Evolutionary conservation across 2,329 filamentous ascomycete genomes (phyloP), one percentile per base, ranked within the genome.

Genomic region (Stromatinia cepivora): DNA sequence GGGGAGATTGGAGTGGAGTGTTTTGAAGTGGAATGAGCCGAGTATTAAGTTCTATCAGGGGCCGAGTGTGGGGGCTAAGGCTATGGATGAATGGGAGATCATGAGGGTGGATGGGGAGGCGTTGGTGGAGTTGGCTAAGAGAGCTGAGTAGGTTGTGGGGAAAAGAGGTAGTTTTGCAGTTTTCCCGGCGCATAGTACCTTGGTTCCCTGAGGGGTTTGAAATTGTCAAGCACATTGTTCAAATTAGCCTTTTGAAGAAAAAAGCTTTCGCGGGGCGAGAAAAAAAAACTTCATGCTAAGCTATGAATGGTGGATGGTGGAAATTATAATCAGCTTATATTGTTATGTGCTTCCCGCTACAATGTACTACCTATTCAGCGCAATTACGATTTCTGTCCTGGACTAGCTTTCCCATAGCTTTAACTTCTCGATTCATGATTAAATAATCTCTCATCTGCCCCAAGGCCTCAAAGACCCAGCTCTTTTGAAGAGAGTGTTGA

Each of bases 11-110:
- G 94, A 98, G 78, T 98, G 94, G 94, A 89, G 86, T 73, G 95
- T 97, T 72, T 81, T 97, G 75, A 94, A 92, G 81, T 97, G 93
- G 93, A 98, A 98, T 78, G 87, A 92, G 83, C 92, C 92, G 10
- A 94, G 91, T 79, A 91, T 98, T 81, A 84, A 89, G 75, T 97
- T 98, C 77, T 98, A 98, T 78, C 84, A 89, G 79, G 58, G 66
- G 4, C 39, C 39, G 20, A 85, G 83, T 70, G 85, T 77, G 66
- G 92, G 92, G 0, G 92, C 91, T 1, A 83, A 81, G 74, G 81
- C 83, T 73, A 88, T 90, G 89, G 82, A 83, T 71, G 89, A 91
- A 70, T 94, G 91, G 92, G 85, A 92, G 22, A 87, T 87, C 2
- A 88, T 94, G 87, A 85, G 92, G 46, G 88, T 93, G 1, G 90